Evolutionary conservation across 176 grass and related monocot species (phyloP).

Genomic region (Dactylis glomerata): DNA sequence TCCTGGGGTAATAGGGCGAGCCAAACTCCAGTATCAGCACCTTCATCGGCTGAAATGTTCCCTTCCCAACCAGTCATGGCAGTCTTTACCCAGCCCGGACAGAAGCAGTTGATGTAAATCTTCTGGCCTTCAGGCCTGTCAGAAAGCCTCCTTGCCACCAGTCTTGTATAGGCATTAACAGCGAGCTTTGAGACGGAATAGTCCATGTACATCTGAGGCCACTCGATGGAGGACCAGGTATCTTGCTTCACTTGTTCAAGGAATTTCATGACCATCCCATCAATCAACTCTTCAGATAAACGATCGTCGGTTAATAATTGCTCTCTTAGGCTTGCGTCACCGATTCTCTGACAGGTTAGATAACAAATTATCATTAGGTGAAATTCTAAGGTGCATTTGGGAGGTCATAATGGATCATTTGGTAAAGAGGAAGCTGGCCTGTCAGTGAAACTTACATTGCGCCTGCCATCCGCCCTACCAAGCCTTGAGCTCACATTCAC

Average conservation of each 20-base stretch:
- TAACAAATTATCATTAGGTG: background rate
- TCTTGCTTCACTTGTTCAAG: constrained; percentile 62
- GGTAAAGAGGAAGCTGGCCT: background rate
- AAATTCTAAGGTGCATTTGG: background rate
- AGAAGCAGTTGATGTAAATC: constrained; percentile 90
- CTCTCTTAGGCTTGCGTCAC: constrained; percentile 58
- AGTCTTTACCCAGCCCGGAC: constrained; percentile 94
- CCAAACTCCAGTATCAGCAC: constrained; percentile 84
- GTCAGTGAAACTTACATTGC: constrained; percentile 50
- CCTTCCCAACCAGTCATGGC: constrained; percentile 96
- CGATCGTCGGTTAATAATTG: constrained; percentile 45
- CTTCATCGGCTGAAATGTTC: constrained; percentile 74
- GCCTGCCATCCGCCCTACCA: constrained; percentile 70
- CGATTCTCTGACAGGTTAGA: constrained; percentile 52
- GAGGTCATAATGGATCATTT: background rate
- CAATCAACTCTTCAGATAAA: constrained; percentile 71
- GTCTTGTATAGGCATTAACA: constrained; percentile 74
- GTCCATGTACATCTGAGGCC: constrained; percentile 85
- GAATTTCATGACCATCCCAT: constrained; percentile 67
- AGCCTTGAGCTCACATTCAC: constrained; percentile 91
- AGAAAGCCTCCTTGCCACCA: constrained; percentile 41
- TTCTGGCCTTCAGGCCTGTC: constrained; percentile 50
- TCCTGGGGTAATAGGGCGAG: constrained; percentile 47
- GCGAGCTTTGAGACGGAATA: constrained; percentile 90
- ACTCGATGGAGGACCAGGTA: constrained; percentile 53